Evolutionary conservation across 257 asterid species (phyloP).

Genomic region (Solanum rostratum): DNA sequence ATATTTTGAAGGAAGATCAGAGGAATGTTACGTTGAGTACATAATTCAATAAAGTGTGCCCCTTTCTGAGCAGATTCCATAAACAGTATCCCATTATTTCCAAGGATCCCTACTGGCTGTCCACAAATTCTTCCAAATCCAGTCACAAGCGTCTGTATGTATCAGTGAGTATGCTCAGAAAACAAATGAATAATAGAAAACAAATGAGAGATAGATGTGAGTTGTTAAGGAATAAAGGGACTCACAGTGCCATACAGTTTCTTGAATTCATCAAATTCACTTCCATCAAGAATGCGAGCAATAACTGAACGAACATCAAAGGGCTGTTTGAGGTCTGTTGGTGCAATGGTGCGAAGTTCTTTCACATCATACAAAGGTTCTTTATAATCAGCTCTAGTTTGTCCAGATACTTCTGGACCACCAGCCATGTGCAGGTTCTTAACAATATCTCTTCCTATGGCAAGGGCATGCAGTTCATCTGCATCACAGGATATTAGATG

Average conservation of each 20-base stretch:
- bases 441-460: conserved; percentile 84
- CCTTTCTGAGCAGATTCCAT: conserved; percentile 97
- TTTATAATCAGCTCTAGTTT: conserved; percentile 31
- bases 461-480: conserved; percentile 91
- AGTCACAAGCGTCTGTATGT: conserved; percentile 76
- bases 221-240: conserved; percentile 12
- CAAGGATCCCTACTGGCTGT: conserved; percentile 91
- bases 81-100: conserved; percentile 85
- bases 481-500: conserved; percentile 17
- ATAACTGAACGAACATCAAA: conserved; percentile 76
- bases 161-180: not conserved
- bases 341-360: conserved; percentile 89
- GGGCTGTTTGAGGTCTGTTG: conserved; percentile 79
- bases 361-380: conserved; percentile 75
- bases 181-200: not conserved
- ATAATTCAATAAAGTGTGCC: conserved; percentile 87
- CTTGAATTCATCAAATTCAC: conserved; percentile 98
- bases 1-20: conserved; percentile 92
- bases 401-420: conserved; percentile 23
- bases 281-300: conserved; percentile 87
- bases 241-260: conserved; percentile 97
- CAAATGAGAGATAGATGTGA: not conserved
- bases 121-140: conserved; percentile 90
- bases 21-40: conserved; percentile 86
- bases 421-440: conserved; percentile 90